Evolutionary conservation across 257 asterid genomes (phyloP).

Genomic region (Sherardia arvensis): DNA sequence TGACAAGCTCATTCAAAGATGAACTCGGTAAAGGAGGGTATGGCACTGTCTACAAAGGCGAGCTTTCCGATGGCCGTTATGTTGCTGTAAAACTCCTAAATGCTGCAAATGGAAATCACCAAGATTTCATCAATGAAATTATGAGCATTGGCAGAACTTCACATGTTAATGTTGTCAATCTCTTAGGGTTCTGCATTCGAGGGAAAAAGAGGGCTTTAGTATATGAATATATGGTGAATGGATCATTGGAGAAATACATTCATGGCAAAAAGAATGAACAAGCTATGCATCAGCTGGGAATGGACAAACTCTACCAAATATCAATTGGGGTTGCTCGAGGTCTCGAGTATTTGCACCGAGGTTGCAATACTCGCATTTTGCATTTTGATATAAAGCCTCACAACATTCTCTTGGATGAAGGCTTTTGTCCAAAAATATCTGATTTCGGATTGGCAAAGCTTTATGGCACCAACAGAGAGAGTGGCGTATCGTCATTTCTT

Average conservation of each 20-base stretch:
- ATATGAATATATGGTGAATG: not conserved
- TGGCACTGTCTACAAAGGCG: not conserved
- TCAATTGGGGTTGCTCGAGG: slow-evolving; percentile 25
- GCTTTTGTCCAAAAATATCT: slow-evolving; percentile 21
- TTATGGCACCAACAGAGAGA: slow-evolving; percentile 8
- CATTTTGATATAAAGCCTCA: slow-evolving; percentile 22
- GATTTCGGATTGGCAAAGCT: slow-evolving; percentile 21
- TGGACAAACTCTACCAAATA: slow-evolving; percentile 13
- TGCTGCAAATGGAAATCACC: not conserved
- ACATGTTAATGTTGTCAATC: slow-evolving; percentile 19
- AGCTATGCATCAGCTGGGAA: slow-evolving; percentile 4
- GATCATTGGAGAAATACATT: not conserved
- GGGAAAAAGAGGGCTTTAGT: not conserved
- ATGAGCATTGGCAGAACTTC: slow-evolving; percentile 23
- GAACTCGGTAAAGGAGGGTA: not conserved
- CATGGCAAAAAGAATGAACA: not conserved
- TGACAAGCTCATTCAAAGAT: not conserved
- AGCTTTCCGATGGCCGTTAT: not conserved
- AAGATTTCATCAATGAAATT: slow-evolving; percentile 7
- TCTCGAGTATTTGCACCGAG: slow-evolving; percentile 24
- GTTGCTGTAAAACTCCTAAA: not conserved
- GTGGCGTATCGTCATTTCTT: slow-evolving; percentile 14
- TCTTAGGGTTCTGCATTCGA: slow-evolving; percentile 1
- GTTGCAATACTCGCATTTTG: slow-evolving; percentile 20
- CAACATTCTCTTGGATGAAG: slow-evolving; percentile 12